These are phyloP conservation scores for Penicillium sp. DNA, from an alignment of 2,329 filamentous ascomycete species.

Conservation along the genomic window DNA sequence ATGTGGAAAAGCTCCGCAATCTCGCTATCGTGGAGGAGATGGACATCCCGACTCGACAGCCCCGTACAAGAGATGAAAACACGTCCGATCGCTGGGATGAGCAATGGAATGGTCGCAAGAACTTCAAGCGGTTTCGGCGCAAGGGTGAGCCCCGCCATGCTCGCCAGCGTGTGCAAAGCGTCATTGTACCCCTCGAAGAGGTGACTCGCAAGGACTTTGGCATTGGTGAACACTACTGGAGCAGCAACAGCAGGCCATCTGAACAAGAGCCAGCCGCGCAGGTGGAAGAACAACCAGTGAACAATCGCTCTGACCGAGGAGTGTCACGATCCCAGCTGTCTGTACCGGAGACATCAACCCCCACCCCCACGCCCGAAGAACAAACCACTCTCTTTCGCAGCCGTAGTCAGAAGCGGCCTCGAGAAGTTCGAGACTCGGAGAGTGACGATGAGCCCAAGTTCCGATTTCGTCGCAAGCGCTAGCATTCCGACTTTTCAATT, in stretches of 20 bases:
- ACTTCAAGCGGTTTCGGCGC: constrained; percentile 83
- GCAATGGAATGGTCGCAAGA: constrained; percentile 90
- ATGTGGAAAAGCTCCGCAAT: constrained; percentile 72
- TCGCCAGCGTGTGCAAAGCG: constrained; percentile 52
- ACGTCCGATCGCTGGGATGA: constrained; percentile 75
- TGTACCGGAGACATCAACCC: constrained; percentile 14
- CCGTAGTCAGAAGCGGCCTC: constrained; percentile 38
- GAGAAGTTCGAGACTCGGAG: constrained; percentile 52
- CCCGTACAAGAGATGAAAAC: constrained; percentile 39
- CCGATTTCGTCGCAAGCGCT: constrained; percentile 55
- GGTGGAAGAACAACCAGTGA: constrained; percentile 18
- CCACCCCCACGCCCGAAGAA: constrained; percentile 25
- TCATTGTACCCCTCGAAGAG: constrained; percentile 74
- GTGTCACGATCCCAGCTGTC: constrained; percentile 15
- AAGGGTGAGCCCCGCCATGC: constrained; percentile 37
- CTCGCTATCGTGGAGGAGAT: constrained; percentile 79
- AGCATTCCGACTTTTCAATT: background rate
- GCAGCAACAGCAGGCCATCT: constrained; percentile 40
- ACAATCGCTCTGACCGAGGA: constrained; percentile 1
- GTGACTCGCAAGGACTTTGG: constrained; percentile 73
- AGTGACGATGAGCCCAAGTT: constrained; percentile 63
- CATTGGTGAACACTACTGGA: constrained; percentile 77
- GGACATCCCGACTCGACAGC: constrained; percentile 55
- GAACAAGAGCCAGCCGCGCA: constrained; percentile 27
- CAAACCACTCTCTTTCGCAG: constrained; percentile 18